Base-by-base conservation (phyloP, 192 early-diverging fungal species). In the Geranomyces michiganensis region DNA sequence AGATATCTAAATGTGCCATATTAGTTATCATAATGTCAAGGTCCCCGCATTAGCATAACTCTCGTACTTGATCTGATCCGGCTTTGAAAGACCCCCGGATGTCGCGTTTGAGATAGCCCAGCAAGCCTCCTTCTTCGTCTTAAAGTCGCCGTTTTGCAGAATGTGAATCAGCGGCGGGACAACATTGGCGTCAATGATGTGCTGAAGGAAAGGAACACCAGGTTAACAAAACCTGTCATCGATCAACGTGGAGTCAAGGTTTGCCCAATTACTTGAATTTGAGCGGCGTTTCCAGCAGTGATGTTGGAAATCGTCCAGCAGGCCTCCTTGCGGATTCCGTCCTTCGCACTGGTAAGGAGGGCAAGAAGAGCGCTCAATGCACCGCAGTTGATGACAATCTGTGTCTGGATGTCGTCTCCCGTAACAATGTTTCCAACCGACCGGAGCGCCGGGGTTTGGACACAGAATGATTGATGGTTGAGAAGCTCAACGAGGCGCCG, bases 261-360 rank as follows among this genome's bases (percentile, higher is more conserved):
- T n/a, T n/a, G n/a, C n/a, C 82, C 15, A 67, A 56, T 29, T 64
- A 84, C 83, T 72, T 83, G 79, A 81, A 99, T 98, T 81, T 99
- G 96, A 22, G 79, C 75, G 21, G 92, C 83, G 78, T 92, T 96
- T 48, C 97, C 97, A 13, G 97, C 96, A 31, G 97, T 99, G 79
- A 99, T 93, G 85, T 99, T 99, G 29, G 95, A 96, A 59, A 99
- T 95, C 17, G 97, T 99, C 97, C 97, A 99, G 84, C 96, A 98
- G 51, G 96, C 94, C 81, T 99, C 97, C 87, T 99, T 99, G 73
- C 94, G 89, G 78, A 99, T 97, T 49, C 88, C 92, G 41, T 99
- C 97, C 78, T 94, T 96, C 49, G 92, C 90, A 68, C 91, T 92
- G 72, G 84, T 87, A 47, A 99, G 86, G 49, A 99, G 85, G 32